Conservation (phyloP, 2,329 filamentous ascomycete species). For the Neonectria coccinea region DNA sequence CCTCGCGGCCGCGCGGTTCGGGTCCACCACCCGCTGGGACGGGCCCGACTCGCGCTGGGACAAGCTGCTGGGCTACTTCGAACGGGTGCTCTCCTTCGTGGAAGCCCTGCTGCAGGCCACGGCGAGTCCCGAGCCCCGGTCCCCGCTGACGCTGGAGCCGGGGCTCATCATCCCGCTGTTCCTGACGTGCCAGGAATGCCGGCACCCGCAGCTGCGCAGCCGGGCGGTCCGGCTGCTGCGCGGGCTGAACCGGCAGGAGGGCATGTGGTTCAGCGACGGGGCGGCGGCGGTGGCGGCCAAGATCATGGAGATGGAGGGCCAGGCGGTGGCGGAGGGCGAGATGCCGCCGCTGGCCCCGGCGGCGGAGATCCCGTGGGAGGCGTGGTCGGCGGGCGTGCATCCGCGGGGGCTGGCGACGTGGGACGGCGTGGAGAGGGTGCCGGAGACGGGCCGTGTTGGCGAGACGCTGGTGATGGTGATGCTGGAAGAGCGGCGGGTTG, state of each 20-base stretch:
- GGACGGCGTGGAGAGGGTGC: slow-evolving; percentile 38
- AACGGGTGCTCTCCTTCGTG: slow-evolving; percentile 40
- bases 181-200: slow-evolving; percentile 44
- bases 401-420: slow-evolving; percentile 34
- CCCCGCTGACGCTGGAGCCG: slow-evolving; percentile 48
- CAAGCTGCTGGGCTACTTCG: slow-evolving; percentile 44
- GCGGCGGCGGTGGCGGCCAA: slow-evolving; percentile 39
- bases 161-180: slow-evolving; percentile 49
- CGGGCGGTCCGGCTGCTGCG: slow-evolving; percentile 42
- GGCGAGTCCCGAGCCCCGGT: slow-evolving; percentile 29
- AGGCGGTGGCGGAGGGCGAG: slow-evolving; percentile 34
- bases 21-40: not conserved
- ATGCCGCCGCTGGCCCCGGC: slow-evolving; percentile 4
- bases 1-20: slow-evolving; percentile 38
- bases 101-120: slow-evolving; percentile 35
- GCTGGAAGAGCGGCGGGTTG: slow-evolving; percentile 32
- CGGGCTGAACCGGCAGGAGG: slow-evolving; percentile 47
- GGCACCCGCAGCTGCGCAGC: slow-evolving; percentile 47
- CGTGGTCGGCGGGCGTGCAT: slow-evolving; percentile 32
- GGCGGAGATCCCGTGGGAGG: slow-evolving; percentile 39
- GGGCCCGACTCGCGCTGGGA: slow-evolving; percentile 48
- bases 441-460: slow-evolving; percentile 35
- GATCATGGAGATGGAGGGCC: slow-evolving; percentile 41
- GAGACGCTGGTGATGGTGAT: slow-evolving; percentile 43
- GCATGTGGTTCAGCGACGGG: slow-evolving; percentile 49